Evolutionary conservation across 2,329 filamentous ascomycete genomes (phyloP), one percentile per base, ranked within the genome.

Genomic region (Fusarium sp.): DNA sequence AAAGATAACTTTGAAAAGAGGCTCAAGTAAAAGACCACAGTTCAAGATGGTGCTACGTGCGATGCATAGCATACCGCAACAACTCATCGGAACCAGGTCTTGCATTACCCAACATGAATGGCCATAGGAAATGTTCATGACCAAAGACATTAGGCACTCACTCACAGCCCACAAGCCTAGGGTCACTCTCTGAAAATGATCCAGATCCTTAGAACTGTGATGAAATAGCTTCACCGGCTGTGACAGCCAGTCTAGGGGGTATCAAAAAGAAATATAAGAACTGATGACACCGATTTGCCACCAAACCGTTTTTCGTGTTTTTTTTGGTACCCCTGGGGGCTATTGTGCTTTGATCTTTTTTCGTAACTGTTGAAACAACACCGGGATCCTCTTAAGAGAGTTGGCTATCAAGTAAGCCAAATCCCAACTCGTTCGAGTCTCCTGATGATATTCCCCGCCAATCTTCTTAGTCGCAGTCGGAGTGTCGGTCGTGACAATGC

Each of bases 131-230:
- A n/a, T 40, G 15, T 16, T 38, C 19, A 54, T 28, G 10, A 12
- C 23, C 50, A 21, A 15, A 19, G 15, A 53, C 10, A 10, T 32
- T 47, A 21, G 25, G 21, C 9, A 23, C 21, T 23, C 21, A 25
- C 15, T n/a, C 50, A n/a, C 23, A 63, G 19, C 28, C 16, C 11
- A 40, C 15, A 30, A n/a, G n/a, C 21, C 25, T 9, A 11, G 19
- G 11, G 12, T 4, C 19, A 12, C 58, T 53, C 62, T 46, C 58
- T 63, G 33, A 65, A 63, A 65, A 38, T 18, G 8, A n/a, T 38
- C 1, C 38, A 46, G 15, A n/a, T 46, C 2, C 46, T 30, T 38
- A 6, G 15, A 30, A 19, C 38, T 38, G n/a, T 40, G 7, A 13
- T 33, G n/a, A 15, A 23, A 16, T 13, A 44, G 15, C n/a, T 44